These are phyloP conservation scores for Leptographium galeiforme DNA, from an alignment of 2,329 filamentous ascomycete species.

Conservation along the genomic window DNA sequence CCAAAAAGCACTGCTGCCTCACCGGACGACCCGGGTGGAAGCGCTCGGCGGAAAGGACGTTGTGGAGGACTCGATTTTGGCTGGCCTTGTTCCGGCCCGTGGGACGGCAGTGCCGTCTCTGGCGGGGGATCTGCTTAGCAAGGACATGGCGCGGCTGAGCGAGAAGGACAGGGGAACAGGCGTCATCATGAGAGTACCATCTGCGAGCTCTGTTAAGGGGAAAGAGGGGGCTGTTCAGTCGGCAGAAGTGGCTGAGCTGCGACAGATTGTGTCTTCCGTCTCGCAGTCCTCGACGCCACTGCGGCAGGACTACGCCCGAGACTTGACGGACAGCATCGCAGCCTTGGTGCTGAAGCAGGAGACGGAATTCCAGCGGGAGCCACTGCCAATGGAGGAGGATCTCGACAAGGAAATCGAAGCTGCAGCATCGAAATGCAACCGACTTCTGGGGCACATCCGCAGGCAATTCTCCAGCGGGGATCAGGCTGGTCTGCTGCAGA, in stretches of 20 bases:
- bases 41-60: background rate
- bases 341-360: background rate
- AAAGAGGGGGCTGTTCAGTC: background rate
- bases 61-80: background rate
- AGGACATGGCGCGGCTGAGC: background rate
- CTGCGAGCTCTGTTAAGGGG: too few relatives aligned
- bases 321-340: constrained; percentile 13
- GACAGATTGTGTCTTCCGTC: constrained; percentile 19
- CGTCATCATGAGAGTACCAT: too few relatives aligned
- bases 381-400: background rate
- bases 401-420: background rate
- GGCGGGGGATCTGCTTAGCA: background rate
- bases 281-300: constrained; percentile 11
- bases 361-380: background rate
- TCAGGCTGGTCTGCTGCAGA: constrained; percentile 23
- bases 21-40: background rate
- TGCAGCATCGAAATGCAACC: background rate
- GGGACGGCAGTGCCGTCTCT: background rate
- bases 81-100: background rate
- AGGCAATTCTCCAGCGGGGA: background rate
- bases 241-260: constrained; percentile 12
- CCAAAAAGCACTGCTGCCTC: background rate
- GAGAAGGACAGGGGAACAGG: background rate
- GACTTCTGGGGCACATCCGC: background rate
- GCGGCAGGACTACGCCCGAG: constrained; percentile 8